Evolutionary conservation across 768 basidiomycete species (phyloP).

Genomic region (Suillus lakei): DNA sequence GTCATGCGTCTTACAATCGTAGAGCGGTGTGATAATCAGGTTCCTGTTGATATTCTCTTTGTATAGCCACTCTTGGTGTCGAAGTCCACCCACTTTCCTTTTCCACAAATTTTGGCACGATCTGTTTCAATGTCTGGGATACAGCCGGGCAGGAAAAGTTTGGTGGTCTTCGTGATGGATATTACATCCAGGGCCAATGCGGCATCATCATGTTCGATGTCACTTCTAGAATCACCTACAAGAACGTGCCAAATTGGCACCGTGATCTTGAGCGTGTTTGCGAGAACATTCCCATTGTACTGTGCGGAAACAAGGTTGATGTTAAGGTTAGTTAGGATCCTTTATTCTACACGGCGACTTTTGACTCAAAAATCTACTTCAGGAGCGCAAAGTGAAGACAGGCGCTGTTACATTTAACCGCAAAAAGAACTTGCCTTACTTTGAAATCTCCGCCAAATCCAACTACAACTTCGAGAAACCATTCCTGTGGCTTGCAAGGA

Average conservation of each 20-base stretch:
- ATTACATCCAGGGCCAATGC: conserved; percentile 97
- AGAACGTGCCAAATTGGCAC: conserved; percentile 99
- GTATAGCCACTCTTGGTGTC: conserved; percentile 95
- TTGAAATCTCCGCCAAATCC: conserved; percentile 99
- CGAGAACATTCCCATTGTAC: conserved; percentile 99
- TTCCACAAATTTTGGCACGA: conserved; percentile 97
- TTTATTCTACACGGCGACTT: not conserved
- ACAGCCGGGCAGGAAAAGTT: conserved; percentile 99
- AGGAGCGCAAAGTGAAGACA: conserved; percentile 99
- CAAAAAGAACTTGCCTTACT: conserved; percentile 99
- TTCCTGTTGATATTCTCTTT: conserved; percentile 18
- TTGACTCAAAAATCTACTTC: conserved; percentile 17
- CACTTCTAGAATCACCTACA: conserved; percentile 99
- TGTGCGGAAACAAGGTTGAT: conserved; percentile 99
- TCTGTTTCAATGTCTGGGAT: conserved; percentile 99
- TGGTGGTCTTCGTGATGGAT: conserved; percentile 96
- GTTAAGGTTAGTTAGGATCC: conserved; percentile 77
- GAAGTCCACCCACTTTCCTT: conserved; percentile 97
- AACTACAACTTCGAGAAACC: conserved; percentile 99
- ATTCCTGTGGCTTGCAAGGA: conserved; percentile 98
- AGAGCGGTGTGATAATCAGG: conserved; percentile 16
- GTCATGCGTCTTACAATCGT: conserved; percentile 30
- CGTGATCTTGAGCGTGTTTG: conserved; percentile 99
- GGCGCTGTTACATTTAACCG: conserved; percentile 98
- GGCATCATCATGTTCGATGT: conserved; percentile 99